Conservation (phyloP, 1,139 yeast genomes). For the Hyphopichia pseudoburtonii region DNA sequence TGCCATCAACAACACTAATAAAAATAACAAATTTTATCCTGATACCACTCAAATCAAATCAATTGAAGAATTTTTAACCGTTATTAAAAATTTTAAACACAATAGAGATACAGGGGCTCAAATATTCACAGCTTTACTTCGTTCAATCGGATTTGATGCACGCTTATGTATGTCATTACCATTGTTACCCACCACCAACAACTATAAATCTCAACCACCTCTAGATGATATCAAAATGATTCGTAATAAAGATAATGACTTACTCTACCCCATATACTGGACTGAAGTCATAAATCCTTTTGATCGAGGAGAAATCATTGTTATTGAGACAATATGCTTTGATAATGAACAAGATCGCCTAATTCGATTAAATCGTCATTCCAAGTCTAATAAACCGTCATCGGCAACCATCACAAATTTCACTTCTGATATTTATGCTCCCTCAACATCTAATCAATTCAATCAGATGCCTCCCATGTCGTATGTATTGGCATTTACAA, state of each 20-base stretch:
- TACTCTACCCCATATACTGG: slow-evolving; percentile 42
- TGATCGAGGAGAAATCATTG: slow-evolving; percentile 23
- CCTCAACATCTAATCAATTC: slow-evolving; percentile 21
- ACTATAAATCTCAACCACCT: slow-evolving; percentile 23
- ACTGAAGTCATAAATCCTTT: slow-evolving; percentile 39
- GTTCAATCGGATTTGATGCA: slow-evolving; percentile 34
- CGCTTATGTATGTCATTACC: slow-evolving; percentile 38
- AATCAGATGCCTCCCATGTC: slow-evolving; percentile 35
- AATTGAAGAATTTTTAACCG: slow-evolving; percentile 14
- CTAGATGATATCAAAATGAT: slow-evolving; percentile 20
- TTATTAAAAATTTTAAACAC: slow-evolving; percentile 28
- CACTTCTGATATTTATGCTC: slow-evolving; percentile 22
- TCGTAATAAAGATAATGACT: slow-evolving; percentile 33
- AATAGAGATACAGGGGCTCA: slow-evolving; percentile 42
- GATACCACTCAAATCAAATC: slow-evolving; percentile 16
- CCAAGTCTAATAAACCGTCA: slow-evolving; percentile 3
- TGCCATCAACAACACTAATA: slow-evolving; percentile 1
- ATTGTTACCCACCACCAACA: slow-evolving; percentile 18
- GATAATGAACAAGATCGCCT: slow-evolving; percentile 31
- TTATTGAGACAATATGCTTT: slow-evolving; percentile 33
- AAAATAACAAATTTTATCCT: slow-evolving; percentile 20
- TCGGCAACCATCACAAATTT: slow-evolving; percentile 3
- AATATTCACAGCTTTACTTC: slow-evolving; percentile 30
- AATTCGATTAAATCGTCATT: slow-evolving; percentile 19
- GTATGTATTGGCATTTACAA: slow-evolving; percentile 27